A percentile compares a stretch with the other conserved stretches of the same genome.
These are phyloP conservation scores for Saturnispora serradocipensis DNA, from an alignment of 805 yeast genomes.

Conservation along the genomic window DNA sequence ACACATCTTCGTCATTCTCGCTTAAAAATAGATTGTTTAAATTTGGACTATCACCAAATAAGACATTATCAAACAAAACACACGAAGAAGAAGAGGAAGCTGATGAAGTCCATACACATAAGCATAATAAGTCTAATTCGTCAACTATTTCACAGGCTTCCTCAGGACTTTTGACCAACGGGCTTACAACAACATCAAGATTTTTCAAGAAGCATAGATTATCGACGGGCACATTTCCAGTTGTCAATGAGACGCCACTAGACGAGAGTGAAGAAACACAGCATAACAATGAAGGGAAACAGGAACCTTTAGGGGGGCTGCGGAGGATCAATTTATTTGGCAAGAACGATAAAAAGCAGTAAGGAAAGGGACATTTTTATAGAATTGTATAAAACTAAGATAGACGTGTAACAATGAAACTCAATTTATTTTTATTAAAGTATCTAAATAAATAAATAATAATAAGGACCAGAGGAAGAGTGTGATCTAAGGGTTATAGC, in stretches of 20 bases:
- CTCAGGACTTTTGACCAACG: background rate
- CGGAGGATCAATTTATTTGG: slow-evolving; percentile 26
- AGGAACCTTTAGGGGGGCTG: slow-evolving; percentile 19
- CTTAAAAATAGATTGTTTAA: slow-evolving; percentile 29
- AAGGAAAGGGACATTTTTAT: background rate
- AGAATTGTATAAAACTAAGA: background rate
- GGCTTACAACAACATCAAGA: slow-evolving; percentile 4
- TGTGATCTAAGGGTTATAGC: background rate
- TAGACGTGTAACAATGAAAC: background rate
- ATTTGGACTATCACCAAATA: slow-evolving; percentile 30
- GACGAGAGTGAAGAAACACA: background rate
- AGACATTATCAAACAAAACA: slow-evolving; percentile 15
- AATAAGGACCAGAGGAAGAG: background rate
- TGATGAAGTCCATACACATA: slow-evolving; percentile 7
- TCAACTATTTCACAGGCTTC: slow-evolving; percentile 1
- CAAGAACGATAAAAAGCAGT: slow-evolving; percentile 19
- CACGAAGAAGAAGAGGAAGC: background rate
- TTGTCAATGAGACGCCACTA: slow-evolving; percentile 1
- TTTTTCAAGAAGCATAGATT: slow-evolving; percentile 5
- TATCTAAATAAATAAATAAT: background rate
- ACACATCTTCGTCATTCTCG: slow-evolving; percentile 30
- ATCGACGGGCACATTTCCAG: slow-evolving; percentile 6
- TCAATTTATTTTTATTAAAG: background rate
- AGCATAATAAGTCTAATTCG: background rate
- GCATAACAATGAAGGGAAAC: slow-evolving; percentile 2